A percentile compares a stretch with the other conserved stretches of the same genome.
Conservation (phyloP, 2,329 filamentous ascomycete species). For the Rutstroemia sp. region DNA sequence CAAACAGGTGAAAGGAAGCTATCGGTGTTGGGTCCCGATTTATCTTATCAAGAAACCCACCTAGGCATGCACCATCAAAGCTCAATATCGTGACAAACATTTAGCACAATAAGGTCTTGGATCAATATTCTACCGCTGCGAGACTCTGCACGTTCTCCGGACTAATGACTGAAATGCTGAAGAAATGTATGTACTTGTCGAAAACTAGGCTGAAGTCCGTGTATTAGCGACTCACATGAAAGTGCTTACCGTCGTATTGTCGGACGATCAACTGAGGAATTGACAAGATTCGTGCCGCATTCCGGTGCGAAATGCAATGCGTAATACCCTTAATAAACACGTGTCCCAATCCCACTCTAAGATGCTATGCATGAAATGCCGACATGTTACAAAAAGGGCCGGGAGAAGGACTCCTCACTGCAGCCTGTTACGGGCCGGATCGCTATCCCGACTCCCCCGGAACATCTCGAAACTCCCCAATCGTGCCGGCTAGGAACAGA, state of each 20-base stretch:
- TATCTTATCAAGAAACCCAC: neutral
- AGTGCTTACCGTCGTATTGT: slow-evolving; percentile 6
- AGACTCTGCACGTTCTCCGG: neutral
- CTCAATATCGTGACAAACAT: too few species aligned
- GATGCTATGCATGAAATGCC: slow-evolving; percentile 3
- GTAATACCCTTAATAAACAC: slow-evolving; percentile 3
- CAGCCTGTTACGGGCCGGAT: slow-evolving; percentile 1
- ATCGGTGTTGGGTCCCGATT: neutral
- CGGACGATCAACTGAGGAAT: neutral
- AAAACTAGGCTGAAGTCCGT: neutral
- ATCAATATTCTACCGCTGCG: neutral
- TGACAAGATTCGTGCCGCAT: neutral
- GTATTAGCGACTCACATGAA: neutral
- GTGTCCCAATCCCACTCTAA: neutral
- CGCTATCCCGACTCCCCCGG: neutral
- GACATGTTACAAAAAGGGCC: neutral
- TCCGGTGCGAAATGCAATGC: neutral
- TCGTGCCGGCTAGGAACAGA: slow-evolving; percentile 44
- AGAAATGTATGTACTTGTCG: neutral
- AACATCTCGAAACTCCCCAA: neutral
- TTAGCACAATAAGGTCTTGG: too few species aligned
- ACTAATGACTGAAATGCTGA: neutral
- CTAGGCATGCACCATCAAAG: too few species aligned
- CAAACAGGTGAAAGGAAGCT: neutral
- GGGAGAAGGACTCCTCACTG: neutral